These are phyloP conservation scores for Plasmodium berghei DNA, from an alignment of 169 alveolate species.

Conservation along the genomic window DNA sequence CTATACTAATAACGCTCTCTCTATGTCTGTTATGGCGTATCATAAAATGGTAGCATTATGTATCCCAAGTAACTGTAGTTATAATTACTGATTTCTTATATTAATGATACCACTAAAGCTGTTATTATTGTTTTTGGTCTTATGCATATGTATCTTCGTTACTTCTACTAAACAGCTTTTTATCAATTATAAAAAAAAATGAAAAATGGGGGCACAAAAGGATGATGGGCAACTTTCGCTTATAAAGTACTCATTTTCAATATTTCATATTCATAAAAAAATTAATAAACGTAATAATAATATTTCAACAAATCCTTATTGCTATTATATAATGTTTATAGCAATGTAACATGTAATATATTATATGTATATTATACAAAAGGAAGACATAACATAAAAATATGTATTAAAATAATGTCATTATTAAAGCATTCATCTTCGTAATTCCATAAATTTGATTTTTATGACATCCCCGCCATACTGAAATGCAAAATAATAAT, in stretches of 20 bases:
- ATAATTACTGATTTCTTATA: neutral
- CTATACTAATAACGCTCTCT: too few species aligned
- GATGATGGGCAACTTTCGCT: neutral
- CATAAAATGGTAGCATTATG: too few species aligned
- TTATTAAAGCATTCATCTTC: conserved; percentile 34
- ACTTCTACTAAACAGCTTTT: conserved; percentile 27
- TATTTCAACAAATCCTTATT: conserved; percentile 20
- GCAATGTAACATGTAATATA: neutral
- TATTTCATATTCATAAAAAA: conserved; percentile 18
- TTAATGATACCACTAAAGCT: neutral
- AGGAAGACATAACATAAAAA: conserved; percentile 15
- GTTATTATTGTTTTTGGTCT: conserved; percentile 7
- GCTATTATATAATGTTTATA: conserved; percentile 2
- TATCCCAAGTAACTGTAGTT: neutral
- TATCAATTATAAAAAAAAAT: conserved; percentile 24
- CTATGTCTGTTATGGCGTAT: too few species aligned
- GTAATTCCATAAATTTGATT: neutral
- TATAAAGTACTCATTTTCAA: conserved; percentile 38
- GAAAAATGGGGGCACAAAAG: conserved; percentile 10
- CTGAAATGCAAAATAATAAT: conserved; percentile 49
- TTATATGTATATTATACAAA: conserved; percentile 8
- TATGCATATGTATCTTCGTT: conserved; percentile 4
- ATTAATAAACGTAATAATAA: neutral
- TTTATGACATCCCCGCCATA: conserved; percentile 46
- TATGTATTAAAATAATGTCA: neutral